Conservation (phyloP, 2,329 filamentous ascomycete species). For the Fusarium sp. region DNA sequence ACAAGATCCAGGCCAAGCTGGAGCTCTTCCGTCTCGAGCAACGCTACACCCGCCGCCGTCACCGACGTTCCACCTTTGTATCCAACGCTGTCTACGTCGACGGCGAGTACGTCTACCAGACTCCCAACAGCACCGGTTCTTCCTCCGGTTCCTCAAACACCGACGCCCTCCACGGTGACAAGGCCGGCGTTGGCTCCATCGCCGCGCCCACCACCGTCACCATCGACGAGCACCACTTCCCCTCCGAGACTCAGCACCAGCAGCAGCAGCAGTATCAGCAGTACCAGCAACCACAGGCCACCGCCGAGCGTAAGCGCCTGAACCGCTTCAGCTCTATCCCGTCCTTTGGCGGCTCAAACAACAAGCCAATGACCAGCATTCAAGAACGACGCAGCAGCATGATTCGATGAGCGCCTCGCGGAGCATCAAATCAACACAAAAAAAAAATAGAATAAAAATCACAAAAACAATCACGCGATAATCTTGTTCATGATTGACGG, state of each 20-base stretch:
- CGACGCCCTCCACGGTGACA: constrained; percentile 53
- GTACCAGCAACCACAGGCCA: constrained; percentile 22
- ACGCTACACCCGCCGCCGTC: constrained; percentile 88
- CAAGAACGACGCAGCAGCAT: constrained; percentile 58
- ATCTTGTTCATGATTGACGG: constrained; percentile 42
- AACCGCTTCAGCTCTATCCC: constrained; percentile 68
- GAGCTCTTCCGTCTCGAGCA: constrained; percentile 96
- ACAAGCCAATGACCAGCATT: constrained; percentile 50
- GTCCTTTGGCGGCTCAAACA: constrained; percentile 58
- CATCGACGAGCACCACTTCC: constrained; percentile 39
- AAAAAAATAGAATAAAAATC: constrained; percentile 21
- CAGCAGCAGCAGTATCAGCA: constrained; percentile 31
- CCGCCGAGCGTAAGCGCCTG: constrained; percentile 55
- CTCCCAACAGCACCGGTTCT: constrained; percentile 67
- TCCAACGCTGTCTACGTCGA: constrained; percentile 93
- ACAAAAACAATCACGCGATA: constrained; percentile 24
- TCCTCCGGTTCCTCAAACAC: constrained; percentile 59
- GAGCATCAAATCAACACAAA: constrained; percentile 23
- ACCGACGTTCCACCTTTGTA: constrained; percentile 87
- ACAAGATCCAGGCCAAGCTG: constrained; percentile 74
- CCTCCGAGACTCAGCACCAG: constrained; percentile 27
- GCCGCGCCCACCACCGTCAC: constrained; percentile 43
- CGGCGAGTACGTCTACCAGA: constrained; percentile 91
- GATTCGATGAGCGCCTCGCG: constrained; percentile 47
- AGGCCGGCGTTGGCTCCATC: constrained; percentile 40